Base-by-base conservation (phyloP, 441 rosid genomes). In the Populus trichocarpa region DNA sequence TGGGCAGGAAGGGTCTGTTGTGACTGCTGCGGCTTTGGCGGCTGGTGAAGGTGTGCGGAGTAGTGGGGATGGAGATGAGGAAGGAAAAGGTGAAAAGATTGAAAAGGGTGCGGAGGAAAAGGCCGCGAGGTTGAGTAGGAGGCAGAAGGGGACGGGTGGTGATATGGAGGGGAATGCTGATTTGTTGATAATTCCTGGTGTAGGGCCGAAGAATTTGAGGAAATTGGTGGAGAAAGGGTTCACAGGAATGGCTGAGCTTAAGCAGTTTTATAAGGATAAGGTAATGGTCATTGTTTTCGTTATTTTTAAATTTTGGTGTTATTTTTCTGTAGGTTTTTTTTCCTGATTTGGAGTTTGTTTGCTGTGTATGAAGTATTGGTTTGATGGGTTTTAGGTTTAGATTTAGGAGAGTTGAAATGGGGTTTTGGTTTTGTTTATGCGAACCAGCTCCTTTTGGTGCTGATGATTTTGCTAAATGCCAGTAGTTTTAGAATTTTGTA, bases 171-270 rank as follows among this genome's bases (percentile, higher is more conserved):
- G 87, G 42, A 90, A 86, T 68, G 92, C 91, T 53, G 98, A 94
- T 88, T 89, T 96, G 92, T 83, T 96, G 85, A 87, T 89, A 25
- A 94, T 96, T 83, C 99, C 99, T 2, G 99, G 99, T 6, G 96
- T 96, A 11, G 99, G 99, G 26, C 92, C 93, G 1, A 91, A 95
- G 85, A 96, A 96, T 79, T 87, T 90, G 86, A 90, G 93, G 84
- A 96, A 96, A 83, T 85, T 96, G 69, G 94, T 96, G 32, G 97
- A 92, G 46, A 94, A 94, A 77, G 99, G 99, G 71, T 91, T 96
- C 76, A 90, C 87, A 3, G 96, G 83, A 73, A 94, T 94, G 81
- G 92, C 93, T 18, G 97, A 96, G 84, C 99, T 96, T 68, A 96
- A 30, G 32, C 32, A 30, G 32, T 30, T 30, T 30, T 30, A 30